Evolutionary conservation across 2,329 filamentous ascomycete species (phyloP).

Genomic region (Colletotrichum cereale): DNA sequence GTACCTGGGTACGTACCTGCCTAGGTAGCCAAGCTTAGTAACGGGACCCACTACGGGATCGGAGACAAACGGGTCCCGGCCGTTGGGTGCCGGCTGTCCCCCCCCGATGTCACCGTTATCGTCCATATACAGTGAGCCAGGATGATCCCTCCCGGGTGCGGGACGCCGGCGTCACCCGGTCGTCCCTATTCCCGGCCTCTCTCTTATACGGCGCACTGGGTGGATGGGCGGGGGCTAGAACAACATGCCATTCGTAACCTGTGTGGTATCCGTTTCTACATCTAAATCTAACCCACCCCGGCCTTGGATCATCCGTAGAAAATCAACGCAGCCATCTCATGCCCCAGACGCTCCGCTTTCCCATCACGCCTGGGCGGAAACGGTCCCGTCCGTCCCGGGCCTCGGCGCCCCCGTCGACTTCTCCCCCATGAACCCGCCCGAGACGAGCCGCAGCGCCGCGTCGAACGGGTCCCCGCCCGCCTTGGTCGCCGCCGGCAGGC

Average conservation of each 20-base stretch:
- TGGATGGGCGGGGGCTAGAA: too few relatives aligned
- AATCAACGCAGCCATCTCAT: too few relatives aligned
- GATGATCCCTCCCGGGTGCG: too few relatives aligned
- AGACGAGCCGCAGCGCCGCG: constrained; percentile 26
- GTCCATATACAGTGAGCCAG: neutral
- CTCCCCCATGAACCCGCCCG: constrained; percentile 36
- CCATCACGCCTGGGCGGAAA: constrained; percentile 4
- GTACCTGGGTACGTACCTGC: too few relatives aligned
- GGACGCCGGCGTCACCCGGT: too few relatives aligned
- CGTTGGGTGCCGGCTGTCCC: neutral
- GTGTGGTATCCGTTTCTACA: neutral
- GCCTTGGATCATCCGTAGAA: too few relatives aligned
- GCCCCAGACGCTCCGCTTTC: neutral
- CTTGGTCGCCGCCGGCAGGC: constrained; percentile 24
- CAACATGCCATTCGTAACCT: neutral
- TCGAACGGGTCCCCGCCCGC: constrained; percentile 32
- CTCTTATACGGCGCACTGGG: too few relatives aligned
- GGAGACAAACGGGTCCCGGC: too few relatives aligned
- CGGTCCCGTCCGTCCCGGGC: constrained; percentile 32
- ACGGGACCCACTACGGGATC: constrained; percentile 12
- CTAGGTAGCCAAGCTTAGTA: too few relatives aligned
- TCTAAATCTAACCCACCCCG: neutral
- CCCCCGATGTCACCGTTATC: constrained; percentile 1
- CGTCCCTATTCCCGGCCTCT: too few relatives aligned
- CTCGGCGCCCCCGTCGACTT: constrained; percentile 34